Conservation (phyloP, 2,329 filamentous ascomycete genomes). For the Metarhizium guizhouense region DNA sequence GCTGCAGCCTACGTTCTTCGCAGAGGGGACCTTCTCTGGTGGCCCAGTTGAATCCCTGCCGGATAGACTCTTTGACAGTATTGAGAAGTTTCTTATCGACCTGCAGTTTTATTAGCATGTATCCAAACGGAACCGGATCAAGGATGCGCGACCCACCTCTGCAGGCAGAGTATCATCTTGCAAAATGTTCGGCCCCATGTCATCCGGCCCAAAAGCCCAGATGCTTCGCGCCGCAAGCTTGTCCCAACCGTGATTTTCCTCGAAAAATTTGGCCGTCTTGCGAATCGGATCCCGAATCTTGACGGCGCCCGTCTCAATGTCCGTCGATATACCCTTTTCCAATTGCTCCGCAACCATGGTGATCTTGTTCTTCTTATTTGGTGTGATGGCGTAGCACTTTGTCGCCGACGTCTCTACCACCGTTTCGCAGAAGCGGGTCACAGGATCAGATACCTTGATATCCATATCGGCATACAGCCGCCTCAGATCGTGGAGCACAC, state of each 20-base stretch:
- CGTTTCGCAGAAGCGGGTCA: conserved; percentile 95
- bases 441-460: conserved; percentile 95
- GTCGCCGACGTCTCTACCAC: conserved; percentile 95
- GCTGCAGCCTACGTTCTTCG: conserved; percentile 73
- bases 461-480: conserved; percentile 98
- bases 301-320: conserved; percentile 86
- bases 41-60: conserved; percentile 95
- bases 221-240: conserved; percentile 88
- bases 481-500: conserved; percentile 88
- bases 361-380: conserved; percentile 99
- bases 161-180: conserved; percentile 94
- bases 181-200: conserved; percentile 87
- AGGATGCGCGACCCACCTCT: conserved; percentile 44
- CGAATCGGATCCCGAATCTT: conserved; percentile 88
- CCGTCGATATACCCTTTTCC: conserved; percentile 87
- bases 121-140: not conserved
- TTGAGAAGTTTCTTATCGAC: conserved; percentile 88
- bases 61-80: conserved; percentile 82
- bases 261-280: conserved; percentile 93
- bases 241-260: conserved; percentile 96
- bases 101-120: conserved; percentile 22
- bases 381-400: conserved; percentile 94
- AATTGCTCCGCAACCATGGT: conserved; percentile 97
- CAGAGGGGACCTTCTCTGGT: conserved; percentile 91
- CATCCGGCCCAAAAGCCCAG: conserved; percentile 97